phyloP scores from a whole-genome alignment of 1,284 basidiomycete species.

The Tremellales sp. region DNA sequence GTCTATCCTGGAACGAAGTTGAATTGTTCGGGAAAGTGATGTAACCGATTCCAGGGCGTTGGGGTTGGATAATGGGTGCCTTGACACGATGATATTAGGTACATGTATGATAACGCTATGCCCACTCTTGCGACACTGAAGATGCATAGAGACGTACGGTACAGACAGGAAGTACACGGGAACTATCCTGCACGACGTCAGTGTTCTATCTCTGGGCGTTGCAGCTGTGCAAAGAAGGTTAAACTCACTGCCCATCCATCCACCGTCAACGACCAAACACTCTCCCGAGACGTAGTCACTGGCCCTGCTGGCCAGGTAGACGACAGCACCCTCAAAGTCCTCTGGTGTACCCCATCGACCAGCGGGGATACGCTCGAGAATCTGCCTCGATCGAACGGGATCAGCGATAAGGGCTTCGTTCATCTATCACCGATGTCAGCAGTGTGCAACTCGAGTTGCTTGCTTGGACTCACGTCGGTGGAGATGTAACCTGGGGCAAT shows the following conservation, averaged over 20 bases:
- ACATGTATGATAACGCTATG: too few relatives aligned
- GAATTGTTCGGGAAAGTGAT: background rate
- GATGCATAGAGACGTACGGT: too few relatives aligned
- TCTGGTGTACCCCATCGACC: slow-evolving; percentile 81
- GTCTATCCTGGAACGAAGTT: too few relatives aligned
- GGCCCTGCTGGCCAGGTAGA: slow-evolving; percentile 83
- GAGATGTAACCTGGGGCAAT: slow-evolving; percentile 88
- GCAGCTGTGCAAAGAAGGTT: background rate
- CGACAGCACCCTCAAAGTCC: slow-evolving; percentile 84
- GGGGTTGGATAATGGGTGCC: too few relatives aligned
- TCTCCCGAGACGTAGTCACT: slow-evolving; percentile 90
- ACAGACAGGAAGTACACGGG: too few relatives aligned
- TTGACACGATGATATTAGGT: too few relatives aligned
- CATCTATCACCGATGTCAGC: slow-evolving; percentile 23
- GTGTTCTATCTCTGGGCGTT: too few relatives aligned
- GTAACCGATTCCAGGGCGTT: too few relatives aligned
- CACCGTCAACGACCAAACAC: slow-evolving; percentile 49
- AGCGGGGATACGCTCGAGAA: slow-evolving; percentile 88
- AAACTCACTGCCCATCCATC: slow-evolving; percentile 48
- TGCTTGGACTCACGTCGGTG: slow-evolving; percentile 67
- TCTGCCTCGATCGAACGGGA: slow-evolving; percentile 62
- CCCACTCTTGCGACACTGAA: too few relatives aligned
- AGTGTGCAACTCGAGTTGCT: background rate
- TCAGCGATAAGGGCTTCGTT: slow-evolving; percentile 49
- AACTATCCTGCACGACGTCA: background rate